Conservation (phyloP, 2,329 filamentous ascomycete species). For the Zasmidium angulare region DNA sequence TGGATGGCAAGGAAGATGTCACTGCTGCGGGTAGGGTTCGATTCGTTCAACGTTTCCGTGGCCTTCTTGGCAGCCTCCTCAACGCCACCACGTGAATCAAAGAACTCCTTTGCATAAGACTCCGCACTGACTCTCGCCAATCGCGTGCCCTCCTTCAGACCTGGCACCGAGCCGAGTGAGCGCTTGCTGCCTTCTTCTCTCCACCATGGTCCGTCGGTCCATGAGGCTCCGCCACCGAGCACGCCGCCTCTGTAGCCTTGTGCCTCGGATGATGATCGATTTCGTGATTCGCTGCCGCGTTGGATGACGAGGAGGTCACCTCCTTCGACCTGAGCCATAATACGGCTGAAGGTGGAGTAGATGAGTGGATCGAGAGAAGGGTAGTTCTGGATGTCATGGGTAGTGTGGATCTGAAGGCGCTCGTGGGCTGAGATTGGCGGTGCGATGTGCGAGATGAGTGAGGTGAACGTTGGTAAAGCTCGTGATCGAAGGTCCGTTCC, state of each 20-base stretch:
- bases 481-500: slow-evolving; percentile 83
- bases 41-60: slow-evolving; percentile 74
- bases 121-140: slow-evolving; percentile 87
- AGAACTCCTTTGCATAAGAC: slow-evolving; percentile 82
- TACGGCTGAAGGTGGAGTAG: slow-evolving; percentile 85
- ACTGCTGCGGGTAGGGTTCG: slow-evolving; percentile 85
- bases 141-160: slow-evolving; percentile 83
- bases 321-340: slow-evolving; percentile 99
- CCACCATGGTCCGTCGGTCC: slow-evolving; percentile 98
- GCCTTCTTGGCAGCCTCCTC: slow-evolving; percentile 78
- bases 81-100: slow-evolving; percentile 72
- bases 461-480: slow-evolving; percentile 90
- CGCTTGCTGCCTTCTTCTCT: slow-evolving; percentile 63
- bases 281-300: slow-evolving; percentile 80
- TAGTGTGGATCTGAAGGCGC: slow-evolving; percentile 93
- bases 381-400: slow-evolving; percentile 92
- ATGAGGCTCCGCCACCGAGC: slow-evolving; percentile 58
- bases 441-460: slow-evolving; percentile 89
- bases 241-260: slow-evolving; percentile 52
- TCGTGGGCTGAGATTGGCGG: slow-evolving; percentile 97
- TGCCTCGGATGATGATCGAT: slow-evolving; percentile 58
- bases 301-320: slow-evolving; percentile 93
- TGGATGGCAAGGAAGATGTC: slow-evolving; percentile 97
- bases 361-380: slow-evolving; percentile 91
- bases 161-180: slow-evolving; percentile 76